These are phyloP conservation scores for Cichorium intybus DNA, from an alignment of 140 eudicot genomes.

Conservation along the genomic window DNA sequence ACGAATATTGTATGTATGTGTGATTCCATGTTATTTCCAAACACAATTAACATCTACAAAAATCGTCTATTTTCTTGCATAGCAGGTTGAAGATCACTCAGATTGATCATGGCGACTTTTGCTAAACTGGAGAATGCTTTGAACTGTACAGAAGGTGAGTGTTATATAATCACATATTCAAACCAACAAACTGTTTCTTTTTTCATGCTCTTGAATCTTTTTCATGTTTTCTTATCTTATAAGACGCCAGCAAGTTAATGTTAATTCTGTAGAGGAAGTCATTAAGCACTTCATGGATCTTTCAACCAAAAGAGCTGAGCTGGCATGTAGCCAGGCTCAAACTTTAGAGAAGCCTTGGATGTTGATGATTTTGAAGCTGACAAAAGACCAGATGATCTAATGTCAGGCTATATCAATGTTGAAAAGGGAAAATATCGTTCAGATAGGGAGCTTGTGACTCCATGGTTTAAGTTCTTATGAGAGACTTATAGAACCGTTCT, in stretches of 20 bases:
- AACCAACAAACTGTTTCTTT: no score
- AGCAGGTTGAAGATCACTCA: conserved; percentile 7
- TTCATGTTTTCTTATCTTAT: no score
- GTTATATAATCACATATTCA: no score
- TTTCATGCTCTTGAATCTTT: no score
- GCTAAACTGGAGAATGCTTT: conserved; percentile 78
- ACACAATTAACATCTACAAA: background rate
- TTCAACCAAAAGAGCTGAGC: conserved; percentile 80
- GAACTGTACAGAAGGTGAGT: conserved; percentile 76
- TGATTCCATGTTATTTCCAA: no score
- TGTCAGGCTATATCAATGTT: conserved; percentile 92
- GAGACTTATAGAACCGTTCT: conserved; percentile 93
- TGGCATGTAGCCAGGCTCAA: conserved; percentile 84
- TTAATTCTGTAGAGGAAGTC: conserved; percentile 81
- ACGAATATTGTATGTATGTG: no score
- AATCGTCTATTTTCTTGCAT: background rate
- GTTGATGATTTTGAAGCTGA: conserved; percentile 94
- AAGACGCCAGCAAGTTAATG: conserved; percentile 83
- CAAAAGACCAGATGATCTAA: conserved; percentile 91
- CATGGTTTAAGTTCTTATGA: conserved; percentile 93
- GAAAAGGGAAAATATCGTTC: conserved; percentile 96
- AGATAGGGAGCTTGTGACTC: conserved; percentile 95
- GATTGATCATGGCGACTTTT: conserved; percentile 51
- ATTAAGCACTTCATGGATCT: conserved; percentile 92
- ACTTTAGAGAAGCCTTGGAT: conserved; percentile 85